These are phyloP conservation scores for Plenodomus lindquistii DNA, from an alignment of 2,329 filamentous ascomycete species.

Conservation along the genomic window DNA sequence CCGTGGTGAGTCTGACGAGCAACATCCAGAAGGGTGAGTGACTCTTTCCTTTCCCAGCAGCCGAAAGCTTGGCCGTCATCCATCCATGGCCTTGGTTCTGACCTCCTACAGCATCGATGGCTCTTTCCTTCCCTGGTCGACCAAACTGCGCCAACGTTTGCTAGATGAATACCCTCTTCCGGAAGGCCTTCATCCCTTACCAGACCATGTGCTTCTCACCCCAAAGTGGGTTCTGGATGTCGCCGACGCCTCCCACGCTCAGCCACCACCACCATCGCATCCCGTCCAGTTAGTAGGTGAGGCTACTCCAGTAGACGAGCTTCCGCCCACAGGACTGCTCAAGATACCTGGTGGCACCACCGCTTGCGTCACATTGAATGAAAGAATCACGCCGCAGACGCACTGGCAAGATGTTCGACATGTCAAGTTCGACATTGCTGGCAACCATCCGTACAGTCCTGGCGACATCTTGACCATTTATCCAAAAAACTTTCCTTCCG, in stretches of 20 bases:
- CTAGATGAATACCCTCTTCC: slow-evolving; percentile 71
- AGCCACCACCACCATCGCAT: not conserved
- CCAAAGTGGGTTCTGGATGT: slow-evolving; percentile 69
- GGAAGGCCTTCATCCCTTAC: slow-evolving; percentile 68
- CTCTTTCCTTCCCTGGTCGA: slow-evolving; percentile 77
- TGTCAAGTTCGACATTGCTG: slow-evolving; percentile 61
- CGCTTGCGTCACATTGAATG: slow-evolving; percentile 67
- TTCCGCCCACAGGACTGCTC: slow-evolving; percentile 53
- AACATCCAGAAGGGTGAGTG: slow-evolving; percentile 86
- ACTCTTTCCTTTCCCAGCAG: not conserved
- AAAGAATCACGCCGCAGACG: slow-evolving; percentile 69
- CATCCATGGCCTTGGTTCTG: not conserved
- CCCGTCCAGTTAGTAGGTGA: not conserved
- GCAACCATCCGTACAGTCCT: slow-evolving; percentile 60
- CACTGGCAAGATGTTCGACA: slow-evolving; percentile 97
- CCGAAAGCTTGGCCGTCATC: slow-evolving; percentile 25
- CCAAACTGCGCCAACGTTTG: slow-evolving; percentile 68
- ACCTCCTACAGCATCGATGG: slow-evolving; percentile 69
- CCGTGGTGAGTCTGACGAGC: slow-evolving; percentile 87
- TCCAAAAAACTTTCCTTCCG: slow-evolving; percentile 81
- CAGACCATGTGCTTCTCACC: slow-evolving; percentile 72
- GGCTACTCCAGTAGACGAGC: slow-evolving; percentile 3
- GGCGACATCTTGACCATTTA: slow-evolving; percentile 82
- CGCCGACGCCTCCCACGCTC: slow-evolving; percentile 17
- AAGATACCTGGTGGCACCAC: slow-evolving; percentile 61